Evolutionary conservation across 2,329 filamentous ascomycete genomes (phyloP).

Genomic region (Ophiostoma quercus): DNA sequence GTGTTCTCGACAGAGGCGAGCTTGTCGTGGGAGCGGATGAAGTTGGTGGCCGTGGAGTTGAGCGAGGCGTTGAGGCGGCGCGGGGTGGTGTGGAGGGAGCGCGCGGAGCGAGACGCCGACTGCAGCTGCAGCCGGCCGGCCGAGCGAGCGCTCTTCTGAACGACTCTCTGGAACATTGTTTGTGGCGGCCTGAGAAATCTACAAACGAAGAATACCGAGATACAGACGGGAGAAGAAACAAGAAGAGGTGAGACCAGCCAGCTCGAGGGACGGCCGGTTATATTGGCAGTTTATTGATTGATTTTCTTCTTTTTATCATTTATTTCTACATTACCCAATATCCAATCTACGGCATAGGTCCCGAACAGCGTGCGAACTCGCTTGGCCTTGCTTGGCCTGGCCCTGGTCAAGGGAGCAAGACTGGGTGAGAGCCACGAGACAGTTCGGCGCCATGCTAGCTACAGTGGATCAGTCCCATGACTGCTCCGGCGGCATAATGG

Average conservation of each 20-base stretch:
- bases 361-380: not conserved
- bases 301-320: not conserved
- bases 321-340: not conserved
- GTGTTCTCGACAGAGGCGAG: conserved; percentile 16
- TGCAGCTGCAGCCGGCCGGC: conserved; percentile 7
- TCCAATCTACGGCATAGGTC: conserved; percentile 3
- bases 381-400: conserved; percentile 7
- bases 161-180: conserved; percentile 14
- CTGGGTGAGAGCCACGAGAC: not conserved
- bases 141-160: not conserved
- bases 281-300: not conserved
- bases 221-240: not conserved
- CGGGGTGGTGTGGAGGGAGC: conserved; percentile 10
- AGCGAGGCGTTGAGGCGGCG: conserved; percentile 13
- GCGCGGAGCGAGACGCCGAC: not conserved
- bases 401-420: not conserved
- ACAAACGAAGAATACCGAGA: no score
- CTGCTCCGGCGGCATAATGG: not conserved
- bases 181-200: not conserved
- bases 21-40: conserved; percentile 19
- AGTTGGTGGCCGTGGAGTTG: conserved; percentile 17
- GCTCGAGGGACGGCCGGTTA: not conserved
- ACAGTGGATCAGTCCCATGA: conserved; percentile 5
- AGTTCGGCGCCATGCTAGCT: not conserved
- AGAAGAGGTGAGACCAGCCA: not conserved